These are phyloP conservation scores for Schoenoplectus tabernaemontani DNA, from an alignment of 202 grass and related monocot genomes.

Conservation along the genomic window DNA sequence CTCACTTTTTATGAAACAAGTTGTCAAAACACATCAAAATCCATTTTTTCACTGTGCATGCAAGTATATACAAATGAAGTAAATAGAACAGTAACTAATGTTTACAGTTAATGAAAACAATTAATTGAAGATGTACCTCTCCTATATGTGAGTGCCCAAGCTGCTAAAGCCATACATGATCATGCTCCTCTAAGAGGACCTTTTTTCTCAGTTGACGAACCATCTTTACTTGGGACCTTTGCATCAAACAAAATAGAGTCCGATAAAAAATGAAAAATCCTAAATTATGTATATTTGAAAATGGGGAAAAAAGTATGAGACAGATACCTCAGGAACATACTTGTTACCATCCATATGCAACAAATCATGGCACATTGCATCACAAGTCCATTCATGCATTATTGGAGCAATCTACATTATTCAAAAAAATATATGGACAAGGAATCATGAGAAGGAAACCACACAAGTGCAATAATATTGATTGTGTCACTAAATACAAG, in stretches of 20 bases:
- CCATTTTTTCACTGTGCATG: constrained; percentile 92
- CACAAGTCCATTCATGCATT: constrained; percentile 99
- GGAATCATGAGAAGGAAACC: constrained; percentile 12
- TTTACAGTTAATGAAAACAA: constrained; percentile 7
- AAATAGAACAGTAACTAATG: constrained; percentile 19
- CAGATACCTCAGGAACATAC: constrained; percentile 73
- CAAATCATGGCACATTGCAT: constrained; percentile 93
- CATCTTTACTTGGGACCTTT: constrained; percentile 72
- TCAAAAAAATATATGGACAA: constrained; percentile 25
- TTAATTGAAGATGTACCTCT: constrained; percentile 49
- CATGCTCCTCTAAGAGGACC: constrained; percentile 81
- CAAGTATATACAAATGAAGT: constrained; percentile 19
- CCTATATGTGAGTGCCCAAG: constrained; percentile 91
- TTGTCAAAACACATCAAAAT: no score
- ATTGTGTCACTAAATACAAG: background rate
- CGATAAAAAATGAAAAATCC: constrained; percentile 7
- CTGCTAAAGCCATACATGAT: constrained; percentile 92
- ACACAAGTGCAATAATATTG: background rate
- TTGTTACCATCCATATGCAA: constrained; percentile 93
- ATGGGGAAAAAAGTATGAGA: background rate
- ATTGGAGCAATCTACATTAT: constrained; percentile 69
- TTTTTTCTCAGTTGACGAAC: constrained; percentile 58
- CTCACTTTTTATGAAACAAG: no score
- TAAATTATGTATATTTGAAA: background rate
- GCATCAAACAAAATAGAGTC: constrained; percentile 25